Base-by-base conservation (phyloP, 805 yeast genomes). In the Starmerella floricola region DNA sequence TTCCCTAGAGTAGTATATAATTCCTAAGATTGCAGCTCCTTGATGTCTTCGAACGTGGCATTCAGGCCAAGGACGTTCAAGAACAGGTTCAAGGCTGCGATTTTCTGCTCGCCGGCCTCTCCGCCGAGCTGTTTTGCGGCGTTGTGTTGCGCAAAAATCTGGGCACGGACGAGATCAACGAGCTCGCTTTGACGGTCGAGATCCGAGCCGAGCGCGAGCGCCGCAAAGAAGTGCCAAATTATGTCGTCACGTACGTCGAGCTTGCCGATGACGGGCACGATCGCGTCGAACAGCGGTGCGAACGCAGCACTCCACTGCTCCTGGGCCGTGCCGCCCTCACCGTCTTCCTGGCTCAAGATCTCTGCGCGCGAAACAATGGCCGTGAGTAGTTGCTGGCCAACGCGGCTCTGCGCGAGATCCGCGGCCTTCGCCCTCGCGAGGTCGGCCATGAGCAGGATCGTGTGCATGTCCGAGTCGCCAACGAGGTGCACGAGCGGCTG, bases 201-300 rank as follows among this genome's bases (percentile, higher is more conserved):
- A 58, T 81, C 79, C 50, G 96, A 95, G 47, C 95, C 88, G 49
- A 88, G 67, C 0, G 97, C 88, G 47, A 88, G 71, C 12, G 95
- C 80, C 18, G 98, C 98, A 61, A 88, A 72, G 58, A 88, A 87
- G 65, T 88, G 96, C 98, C 98, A 88, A 38, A 85, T 85, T 33
- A 54, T 49, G 40, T 59, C 58, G 40, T 44, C 49, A 11, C 88
- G 83, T 42, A 95, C 95, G 78, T 88, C 87, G 34, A 87, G 73
- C 15, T 75, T 67, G 1, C 79, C 69, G 44, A 88, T 69, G 59
- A 84, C 76, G 3, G 85, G 81, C 62, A 84, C 91, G 50, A 87
- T 65, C 1, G 79, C 69, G 15, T 79, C 76, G 65, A 88, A 88
- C 45, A 88, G 65, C 52, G 74, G 77, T 60, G 84, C 93, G 60